Evolutionary conservation across 2,329 filamentous ascomycete species (phyloP).

Genomic region (Diaporthe nobilis): DNA sequence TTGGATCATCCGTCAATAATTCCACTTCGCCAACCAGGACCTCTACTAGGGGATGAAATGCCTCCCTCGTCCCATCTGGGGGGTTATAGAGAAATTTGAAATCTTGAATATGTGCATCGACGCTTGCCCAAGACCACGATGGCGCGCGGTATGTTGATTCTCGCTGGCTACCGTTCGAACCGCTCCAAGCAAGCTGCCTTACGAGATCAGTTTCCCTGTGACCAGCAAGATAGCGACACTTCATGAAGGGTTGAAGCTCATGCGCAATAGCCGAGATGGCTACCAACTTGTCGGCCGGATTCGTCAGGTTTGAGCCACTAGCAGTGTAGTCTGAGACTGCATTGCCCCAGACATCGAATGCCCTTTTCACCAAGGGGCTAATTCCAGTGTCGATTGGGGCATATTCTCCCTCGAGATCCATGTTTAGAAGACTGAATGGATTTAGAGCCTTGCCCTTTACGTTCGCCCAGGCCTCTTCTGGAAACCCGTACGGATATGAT

Average conservation of each 20-base stretch:
- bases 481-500: slow-evolving; percentile 7
- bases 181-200: background rate
- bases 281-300: slow-evolving; percentile 17
- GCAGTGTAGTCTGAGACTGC: slow-evolving; percentile 6
- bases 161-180: background rate
- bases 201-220: slow-evolving; percentile 1
- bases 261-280: slow-evolving; percentile 7
- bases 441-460: background rate
- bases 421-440: slow-evolving; percentile 6
- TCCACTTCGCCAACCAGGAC: background rate
- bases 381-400: background rate
- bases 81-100: background rate
- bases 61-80: background rate
- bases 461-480: background rate
- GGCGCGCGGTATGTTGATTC: background rate
- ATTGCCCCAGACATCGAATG: slow-evolving; percentile 4
- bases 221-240: background rate
- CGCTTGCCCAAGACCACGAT: slow-evolving; percentile 11
- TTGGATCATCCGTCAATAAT: slow-evolving; percentile 12
- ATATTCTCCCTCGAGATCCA: background rate
- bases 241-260: slow-evolving; percentile 7
- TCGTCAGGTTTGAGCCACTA: background rate
- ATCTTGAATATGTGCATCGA: background rate
- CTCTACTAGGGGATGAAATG: background rate
- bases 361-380: background rate